Evolutionary conservation across 2,329 filamentous ascomycete genomes (phyloP).

Genomic region (Chrysoporthe deuterocubensis): DNA sequence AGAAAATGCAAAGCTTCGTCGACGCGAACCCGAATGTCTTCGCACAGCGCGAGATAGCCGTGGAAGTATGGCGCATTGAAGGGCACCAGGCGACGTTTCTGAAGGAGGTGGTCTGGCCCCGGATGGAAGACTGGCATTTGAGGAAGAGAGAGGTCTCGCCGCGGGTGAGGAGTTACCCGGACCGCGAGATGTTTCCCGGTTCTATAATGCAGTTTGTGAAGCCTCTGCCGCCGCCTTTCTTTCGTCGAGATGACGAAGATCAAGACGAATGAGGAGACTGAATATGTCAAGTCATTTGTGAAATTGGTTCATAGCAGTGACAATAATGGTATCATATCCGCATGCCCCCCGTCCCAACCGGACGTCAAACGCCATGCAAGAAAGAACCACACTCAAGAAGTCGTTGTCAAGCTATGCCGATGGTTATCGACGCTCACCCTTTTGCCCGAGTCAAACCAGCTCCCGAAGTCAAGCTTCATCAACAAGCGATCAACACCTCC

Average conservation of each 20-base stretch:
- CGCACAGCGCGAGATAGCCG: constrained; percentile 2
- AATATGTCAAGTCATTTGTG: neutral
- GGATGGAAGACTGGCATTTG: too few relatives aligned
- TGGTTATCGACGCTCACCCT: constrained; percentile 21
- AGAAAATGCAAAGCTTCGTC: constrained; percentile 18
- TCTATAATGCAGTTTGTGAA: constrained; percentile 27
- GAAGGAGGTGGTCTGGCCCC: neutral
- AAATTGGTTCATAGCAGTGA: neutral
- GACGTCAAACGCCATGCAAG: constrained; percentile 17
- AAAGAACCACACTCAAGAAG: constrained; percentile 2
- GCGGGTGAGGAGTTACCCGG: constrained; percentile 18
- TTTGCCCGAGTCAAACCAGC: constrained; percentile 49
- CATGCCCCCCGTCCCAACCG: neutral
- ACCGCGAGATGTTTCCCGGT: constrained; percentile 28
- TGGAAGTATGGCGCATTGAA: constrained; percentile 26
- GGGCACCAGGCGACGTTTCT: constrained; percentile 18
- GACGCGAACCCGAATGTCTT: constrained; percentile 21
- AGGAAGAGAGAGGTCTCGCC: too few relatives aligned
- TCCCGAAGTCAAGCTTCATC: constrained; percentile 85
- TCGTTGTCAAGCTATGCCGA: neutral
- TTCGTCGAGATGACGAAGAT: neutral
- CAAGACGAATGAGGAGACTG: neutral
- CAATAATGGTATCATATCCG: constrained; percentile 19
- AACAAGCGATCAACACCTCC: constrained; percentile 82
- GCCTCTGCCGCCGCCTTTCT: constrained; percentile 5